Evolutionary conservation across 176 grass and related monocot species (phyloP).

Genomic region (Ananas comosus): DNA sequence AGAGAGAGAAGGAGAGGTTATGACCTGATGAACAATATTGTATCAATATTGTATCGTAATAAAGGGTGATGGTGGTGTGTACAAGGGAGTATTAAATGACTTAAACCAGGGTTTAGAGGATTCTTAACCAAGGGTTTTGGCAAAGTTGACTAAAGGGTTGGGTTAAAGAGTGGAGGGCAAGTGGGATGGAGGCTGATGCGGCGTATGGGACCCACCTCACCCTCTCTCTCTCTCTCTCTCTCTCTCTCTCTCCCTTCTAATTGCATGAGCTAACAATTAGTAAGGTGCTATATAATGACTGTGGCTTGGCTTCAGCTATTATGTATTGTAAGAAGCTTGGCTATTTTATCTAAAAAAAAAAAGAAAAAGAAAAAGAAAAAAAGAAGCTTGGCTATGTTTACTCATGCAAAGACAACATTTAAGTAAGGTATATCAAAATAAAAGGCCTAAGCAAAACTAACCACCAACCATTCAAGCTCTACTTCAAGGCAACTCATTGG

Average conservation of each 20-base stretch:
- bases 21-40: conserved; percentile 36
- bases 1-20: conserved; percentile 3
- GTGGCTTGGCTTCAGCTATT: background rate
- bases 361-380: too few relatives aligned
- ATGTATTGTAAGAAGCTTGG: too few relatives aligned
- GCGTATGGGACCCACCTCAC: conserved; percentile 20
- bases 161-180: conserved; percentile 28
- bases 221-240: background rate
- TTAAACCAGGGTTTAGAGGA: conserved; percentile 49
- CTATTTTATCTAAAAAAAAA: too few relatives aligned
- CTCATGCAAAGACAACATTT: too few relatives aligned
- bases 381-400: too few relatives aligned
- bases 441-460: too few relatives aligned
- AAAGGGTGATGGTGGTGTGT: conserved; percentile 46
- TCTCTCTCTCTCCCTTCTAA: background rate
- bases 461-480: too few relatives aligned
- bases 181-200: conserved; percentile 20
- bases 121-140: conserved; percentile 34
- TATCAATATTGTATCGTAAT: conserved; percentile 20
- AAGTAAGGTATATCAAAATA: too few relatives aligned
- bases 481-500: too few relatives aligned
- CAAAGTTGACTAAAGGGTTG: conserved; percentile 27
- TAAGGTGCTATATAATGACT: background rate
- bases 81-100: conserved; percentile 35
- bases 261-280: background rate